These are phyloP conservation scores for Cryptococcus amylolentus DNA, from an alignment of 1,284 basidiomycete genomes.

Conservation along the genomic window DNA sequence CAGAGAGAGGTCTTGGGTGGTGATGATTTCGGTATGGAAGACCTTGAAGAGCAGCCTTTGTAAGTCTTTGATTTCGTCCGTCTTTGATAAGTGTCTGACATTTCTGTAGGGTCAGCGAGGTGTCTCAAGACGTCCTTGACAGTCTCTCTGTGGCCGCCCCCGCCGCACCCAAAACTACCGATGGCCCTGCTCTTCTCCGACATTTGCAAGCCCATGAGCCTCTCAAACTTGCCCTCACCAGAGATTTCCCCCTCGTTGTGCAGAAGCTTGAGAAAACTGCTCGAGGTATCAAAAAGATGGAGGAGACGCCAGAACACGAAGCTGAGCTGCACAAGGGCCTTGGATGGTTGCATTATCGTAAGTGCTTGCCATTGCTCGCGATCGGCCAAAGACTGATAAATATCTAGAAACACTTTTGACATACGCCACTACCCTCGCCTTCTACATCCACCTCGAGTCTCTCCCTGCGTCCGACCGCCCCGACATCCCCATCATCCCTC, in stretches of 20 bases:
- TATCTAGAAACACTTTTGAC: constrained; percentile 75
- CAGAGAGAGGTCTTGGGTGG: constrained; percentile 68
- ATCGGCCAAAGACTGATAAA: background rate
- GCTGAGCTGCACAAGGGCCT: constrained; percentile 45
- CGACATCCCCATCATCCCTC: constrained; percentile 72
- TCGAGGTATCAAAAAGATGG: constrained; percentile 40
- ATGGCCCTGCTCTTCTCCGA: constrained; percentile 59
- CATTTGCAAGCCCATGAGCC: constrained; percentile 77
- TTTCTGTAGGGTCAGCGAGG: background rate
- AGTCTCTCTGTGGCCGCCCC: constrained; percentile 9
- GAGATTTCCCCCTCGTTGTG: constrained; percentile 54
- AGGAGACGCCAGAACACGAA: constrained; percentile 27
- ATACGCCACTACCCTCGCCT: constrained; percentile 85
- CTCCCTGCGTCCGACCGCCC: constrained; percentile 58
- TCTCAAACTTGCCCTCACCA: constrained; percentile 59
- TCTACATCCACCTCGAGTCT: constrained; percentile 85
- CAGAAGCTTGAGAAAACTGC: constrained; percentile 47
- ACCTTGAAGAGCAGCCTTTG: constrained; percentile 50
- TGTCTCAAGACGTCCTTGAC: background rate
- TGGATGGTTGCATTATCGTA: constrained; percentile 51
- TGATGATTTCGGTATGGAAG: constrained; percentile 77
- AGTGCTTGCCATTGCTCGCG: constrained; percentile 7
- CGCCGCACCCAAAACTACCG: constrained; percentile 29
- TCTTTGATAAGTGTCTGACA: background rate
- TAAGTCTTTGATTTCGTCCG: constrained; percentile 38